phyloP scores from a whole-genome alignment of 176 grass and related monocot genomes.

The Ananas comosus region DNA sequence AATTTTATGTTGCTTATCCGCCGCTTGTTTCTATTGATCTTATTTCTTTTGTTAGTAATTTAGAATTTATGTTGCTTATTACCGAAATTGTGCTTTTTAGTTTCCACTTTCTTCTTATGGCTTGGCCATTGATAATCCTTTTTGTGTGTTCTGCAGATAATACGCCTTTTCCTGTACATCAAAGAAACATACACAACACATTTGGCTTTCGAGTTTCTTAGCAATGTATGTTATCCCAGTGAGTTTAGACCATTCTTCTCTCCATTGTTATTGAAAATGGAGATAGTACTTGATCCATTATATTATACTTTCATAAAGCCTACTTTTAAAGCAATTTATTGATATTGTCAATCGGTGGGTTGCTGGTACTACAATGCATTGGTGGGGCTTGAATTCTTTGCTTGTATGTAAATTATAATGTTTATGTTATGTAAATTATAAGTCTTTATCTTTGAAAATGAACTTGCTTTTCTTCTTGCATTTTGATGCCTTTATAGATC shows the following conservation, averaged over 20 bases:
- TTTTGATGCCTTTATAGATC: not conserved
- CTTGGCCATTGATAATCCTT: constrained; percentile 10
- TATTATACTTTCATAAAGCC: too few species aligned
- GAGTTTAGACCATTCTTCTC: constrained; percentile 3
- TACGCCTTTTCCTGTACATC: constrained; percentile 84
- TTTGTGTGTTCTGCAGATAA: constrained; percentile 57
- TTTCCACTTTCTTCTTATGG: not conserved
- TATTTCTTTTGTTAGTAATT: too few species aligned
- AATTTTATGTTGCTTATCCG: too few species aligned
- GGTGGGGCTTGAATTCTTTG: not conserved
- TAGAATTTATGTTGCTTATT: too few species aligned
- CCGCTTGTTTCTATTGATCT: too few species aligned
- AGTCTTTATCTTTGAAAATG: not conserved
- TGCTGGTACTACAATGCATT: too few species aligned
- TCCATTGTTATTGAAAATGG: not conserved
- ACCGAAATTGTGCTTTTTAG: too few species aligned
- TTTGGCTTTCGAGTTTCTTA: constrained; percentile 83
- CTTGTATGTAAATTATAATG: not conserved
- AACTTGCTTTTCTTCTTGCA: not conserved
- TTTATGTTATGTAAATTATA: not conserved
- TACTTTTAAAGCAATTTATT: too few species aligned
- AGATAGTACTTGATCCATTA: not conserved
- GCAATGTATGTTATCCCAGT: constrained; percentile 57
- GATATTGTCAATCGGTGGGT: too few species aligned
- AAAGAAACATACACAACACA: constrained; percentile 73